phyloP scores from a whole-genome alignment of 352 stramenopile species.

The Phytophthora fragariae region DNA sequence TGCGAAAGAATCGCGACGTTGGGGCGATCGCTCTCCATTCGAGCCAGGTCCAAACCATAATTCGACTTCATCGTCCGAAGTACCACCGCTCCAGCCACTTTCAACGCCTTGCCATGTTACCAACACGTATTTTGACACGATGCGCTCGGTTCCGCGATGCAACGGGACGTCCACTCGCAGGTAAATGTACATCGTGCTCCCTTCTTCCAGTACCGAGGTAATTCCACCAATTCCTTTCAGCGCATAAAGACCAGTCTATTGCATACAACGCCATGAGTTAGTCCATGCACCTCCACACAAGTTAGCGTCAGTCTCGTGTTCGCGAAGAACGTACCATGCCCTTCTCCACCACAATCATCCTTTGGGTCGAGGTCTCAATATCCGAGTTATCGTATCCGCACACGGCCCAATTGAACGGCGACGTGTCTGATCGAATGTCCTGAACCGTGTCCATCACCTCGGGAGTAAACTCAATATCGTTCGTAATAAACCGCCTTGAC shows the following conservation, averaged over 20 bases:
- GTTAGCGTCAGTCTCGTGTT: background rate
- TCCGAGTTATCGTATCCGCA: constrained; percentile 81
- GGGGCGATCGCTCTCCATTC: constrained; percentile 48
- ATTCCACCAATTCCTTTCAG: constrained; percentile 88
- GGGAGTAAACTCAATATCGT: constrained; percentile 84
- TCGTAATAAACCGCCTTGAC: constrained; percentile 78
- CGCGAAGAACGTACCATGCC: constrained; percentile 67
- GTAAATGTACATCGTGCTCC: constrained; percentile 91
- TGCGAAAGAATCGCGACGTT: constrained; percentile 52
- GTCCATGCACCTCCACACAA: background rate
- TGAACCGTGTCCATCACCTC: constrained; percentile 75
- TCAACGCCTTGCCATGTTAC: constrained; percentile 86
- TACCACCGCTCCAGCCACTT: constrained; percentile 53
- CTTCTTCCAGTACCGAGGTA: constrained; percentile 72
- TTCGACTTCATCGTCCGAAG: constrained; percentile 79
- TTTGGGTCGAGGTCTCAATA: constrained; percentile 63
- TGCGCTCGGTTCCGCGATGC: constrained; percentile 79
- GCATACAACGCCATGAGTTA: constrained; percentile 16
- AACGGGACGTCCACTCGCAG: constrained; percentile 88
- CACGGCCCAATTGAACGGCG: constrained; percentile 88
- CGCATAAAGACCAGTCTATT: constrained; percentile 79
- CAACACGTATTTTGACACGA: constrained; percentile 90
- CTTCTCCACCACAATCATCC: constrained; percentile 84
- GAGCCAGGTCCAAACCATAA: constrained; percentile 61
- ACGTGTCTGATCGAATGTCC: constrained; percentile 83